These are phyloP conservation scores for Amanita jacksonii DNA, from an alignment of 768 basidiomycete species.

Conservation along the genomic window DNA sequence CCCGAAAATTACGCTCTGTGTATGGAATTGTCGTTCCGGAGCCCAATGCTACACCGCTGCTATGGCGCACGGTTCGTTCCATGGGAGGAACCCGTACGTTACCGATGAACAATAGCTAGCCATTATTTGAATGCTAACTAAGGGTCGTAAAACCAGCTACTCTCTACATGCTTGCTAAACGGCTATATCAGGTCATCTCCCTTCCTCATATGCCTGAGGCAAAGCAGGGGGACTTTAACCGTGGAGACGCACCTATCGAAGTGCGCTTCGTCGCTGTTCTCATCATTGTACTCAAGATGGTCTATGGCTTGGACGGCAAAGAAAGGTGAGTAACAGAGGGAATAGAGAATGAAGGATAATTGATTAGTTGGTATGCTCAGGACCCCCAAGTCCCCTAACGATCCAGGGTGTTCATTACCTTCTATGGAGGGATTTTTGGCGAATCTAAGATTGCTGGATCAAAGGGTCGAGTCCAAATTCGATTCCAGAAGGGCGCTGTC, in stretches of 20 bases:
- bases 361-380: slow-evolving; percentile 24
- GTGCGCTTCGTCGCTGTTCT: slow-evolving; percentile 47
- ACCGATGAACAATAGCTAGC: too few relatives aligned
- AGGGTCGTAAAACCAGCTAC: slow-evolving; percentile 33
- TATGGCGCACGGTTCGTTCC: slow-evolving; percentile 65
- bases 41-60: slow-evolving; percentile 60
- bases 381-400: slow-evolving; percentile 33
- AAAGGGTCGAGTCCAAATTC: slow-evolving; percentile 26
- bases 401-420: slow-evolving; percentile 56
- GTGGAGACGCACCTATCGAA: slow-evolving; percentile 64
- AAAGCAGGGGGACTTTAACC: slow-evolving; percentile 37
- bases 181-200: slow-evolving; percentile 42
- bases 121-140: too few relatives aligned
- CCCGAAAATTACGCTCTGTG: slow-evolving; percentile 37
- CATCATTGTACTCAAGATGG: slow-evolving; percentile 72
- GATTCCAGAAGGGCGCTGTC: slow-evolving; percentile 37
- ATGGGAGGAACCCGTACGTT: slow-evolving; percentile 71
- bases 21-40: slow-evolving; percentile 65
- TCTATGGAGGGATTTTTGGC: slow-evolving; percentile 37
- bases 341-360: slow-evolving; percentile 6
- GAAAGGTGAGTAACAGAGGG: slow-evolving; percentile 32
- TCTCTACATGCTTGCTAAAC: slow-evolving; percentile 57
- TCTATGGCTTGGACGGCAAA: slow-evolving; percentile 74
- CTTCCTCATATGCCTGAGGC: slow-evolving; percentile 30
- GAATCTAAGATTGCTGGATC: slow-evolving; percentile 27